These are phyloP conservation scores for Papiliotrema flavescens DNA, from an alignment of 1,284 basidiomycete species.

Conservation along the genomic window DNA sequence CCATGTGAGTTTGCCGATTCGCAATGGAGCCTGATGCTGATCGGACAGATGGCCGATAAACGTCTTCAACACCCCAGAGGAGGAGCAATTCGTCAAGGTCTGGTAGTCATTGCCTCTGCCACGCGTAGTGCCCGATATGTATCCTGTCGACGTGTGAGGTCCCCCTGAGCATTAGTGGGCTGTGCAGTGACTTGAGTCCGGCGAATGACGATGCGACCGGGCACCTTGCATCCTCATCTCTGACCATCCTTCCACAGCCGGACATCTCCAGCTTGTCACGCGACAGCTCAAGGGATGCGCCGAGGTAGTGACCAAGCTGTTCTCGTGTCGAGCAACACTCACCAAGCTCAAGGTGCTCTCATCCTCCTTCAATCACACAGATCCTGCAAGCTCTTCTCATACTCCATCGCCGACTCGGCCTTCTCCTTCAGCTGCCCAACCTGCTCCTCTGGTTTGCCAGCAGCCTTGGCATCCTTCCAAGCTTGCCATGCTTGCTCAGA, in stretches of 20 bases:
- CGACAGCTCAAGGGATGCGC: no score
- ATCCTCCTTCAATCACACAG: conserved; percentile 1
- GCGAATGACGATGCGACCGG: no score
- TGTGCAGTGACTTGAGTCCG: no score
- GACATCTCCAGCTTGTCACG: no score
- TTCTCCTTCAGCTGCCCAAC: conserved; percentile 2
- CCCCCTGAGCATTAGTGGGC: no score
- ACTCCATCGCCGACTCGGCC: background rate
- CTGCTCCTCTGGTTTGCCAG: background rate
- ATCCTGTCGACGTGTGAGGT: background rate
- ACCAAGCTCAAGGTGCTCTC: no score
- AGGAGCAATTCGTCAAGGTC: conserved; percentile 45
- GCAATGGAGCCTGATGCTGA: background rate
- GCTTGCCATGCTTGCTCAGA: background rate
- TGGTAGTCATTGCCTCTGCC: conserved; percentile 3
- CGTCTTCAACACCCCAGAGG: conserved; percentile 59
- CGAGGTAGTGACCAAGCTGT: no score
- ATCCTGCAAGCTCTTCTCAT: conserved; percentile 5
- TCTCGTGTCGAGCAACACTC: no score
- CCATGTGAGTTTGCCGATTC: no score
- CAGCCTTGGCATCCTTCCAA: conserved; percentile 2
- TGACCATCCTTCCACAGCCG: no score
- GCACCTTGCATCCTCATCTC: no score
- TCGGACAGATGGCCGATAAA: conserved; percentile 59
- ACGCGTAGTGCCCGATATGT: background rate